A percentile compares a stretch with the other conserved stretches of the same genome.
Conservation (phyloP, 495 filamentous ascomycete species). For the Choiromyces venosus region DNA sequence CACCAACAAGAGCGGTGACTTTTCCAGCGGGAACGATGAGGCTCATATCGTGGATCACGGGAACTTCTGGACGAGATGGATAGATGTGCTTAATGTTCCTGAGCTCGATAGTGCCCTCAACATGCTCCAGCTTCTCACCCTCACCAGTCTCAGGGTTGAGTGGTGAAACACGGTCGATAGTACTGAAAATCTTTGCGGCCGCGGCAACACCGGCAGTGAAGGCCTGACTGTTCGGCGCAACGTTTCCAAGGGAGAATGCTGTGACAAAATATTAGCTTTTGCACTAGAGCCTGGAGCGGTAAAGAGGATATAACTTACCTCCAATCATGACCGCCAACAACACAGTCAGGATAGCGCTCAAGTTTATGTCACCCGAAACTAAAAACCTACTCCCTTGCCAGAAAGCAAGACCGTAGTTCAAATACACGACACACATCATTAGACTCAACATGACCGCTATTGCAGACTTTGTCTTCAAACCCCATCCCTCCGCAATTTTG, state of each 20-base stretch:
- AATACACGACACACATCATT: slow-evolving; percentile 76
- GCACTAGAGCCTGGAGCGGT: not conserved
- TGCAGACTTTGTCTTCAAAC: slow-evolving; percentile 64
- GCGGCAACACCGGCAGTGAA: slow-evolving; percentile 78
- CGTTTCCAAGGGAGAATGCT: slow-evolving; percentile 83
- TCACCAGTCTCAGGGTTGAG: slow-evolving; percentile 69
- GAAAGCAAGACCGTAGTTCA: slow-evolving; percentile 88
- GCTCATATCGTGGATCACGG: slow-evolving; percentile 75
- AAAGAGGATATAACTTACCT: slow-evolving; percentile 3
- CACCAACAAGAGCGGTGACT: slow-evolving; percentile 88
- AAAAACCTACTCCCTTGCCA: slow-evolving; percentile 87
- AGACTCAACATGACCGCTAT: slow-evolving; percentile 70
- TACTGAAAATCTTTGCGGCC: slow-evolving; percentile 81
- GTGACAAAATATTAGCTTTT: slow-evolving; percentile 14
- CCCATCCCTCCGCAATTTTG: slow-evolving; percentile 64
- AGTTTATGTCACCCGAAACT: slow-evolving; percentile 56
- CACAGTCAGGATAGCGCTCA: slow-evolving; percentile 64
- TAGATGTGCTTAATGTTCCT: slow-evolving; percentile 85
- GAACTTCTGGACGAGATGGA: slow-evolving; percentile 82
- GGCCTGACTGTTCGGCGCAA: slow-evolving; percentile 77
- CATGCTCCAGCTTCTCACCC: slow-evolving; percentile 63
- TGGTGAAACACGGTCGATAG: slow-evolving; percentile 85
- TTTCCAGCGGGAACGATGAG: slow-evolving; percentile 81
- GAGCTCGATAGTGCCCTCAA: slow-evolving; percentile 77
- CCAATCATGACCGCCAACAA: slow-evolving; percentile 86